phyloP scores from a whole-genome alignment of 192 early-diverging fungal species.

The Entomortierella lignicola region DNA sequence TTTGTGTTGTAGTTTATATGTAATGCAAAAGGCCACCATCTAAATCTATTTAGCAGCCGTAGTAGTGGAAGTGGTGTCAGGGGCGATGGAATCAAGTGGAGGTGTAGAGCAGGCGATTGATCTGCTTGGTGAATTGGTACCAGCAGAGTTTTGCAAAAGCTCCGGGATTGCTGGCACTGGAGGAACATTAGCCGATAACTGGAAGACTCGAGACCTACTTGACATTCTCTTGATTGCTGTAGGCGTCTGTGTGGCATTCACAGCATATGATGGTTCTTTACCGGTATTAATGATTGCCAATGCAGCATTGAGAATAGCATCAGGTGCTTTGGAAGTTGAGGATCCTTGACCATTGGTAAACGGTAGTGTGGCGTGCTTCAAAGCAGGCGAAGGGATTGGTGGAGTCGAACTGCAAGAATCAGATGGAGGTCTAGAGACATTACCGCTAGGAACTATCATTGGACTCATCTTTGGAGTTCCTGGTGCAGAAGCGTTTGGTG shows the following conservation, averaged over 20 bases:
- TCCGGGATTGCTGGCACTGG: slow-evolving; percentile 2
- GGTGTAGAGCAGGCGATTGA: too few species aligned
- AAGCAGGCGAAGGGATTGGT: not conserved
- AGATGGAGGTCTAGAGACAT: not conserved
- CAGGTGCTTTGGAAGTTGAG: not conserved
- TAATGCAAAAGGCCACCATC: too few species aligned
- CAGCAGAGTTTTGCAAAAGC: too few species aligned
- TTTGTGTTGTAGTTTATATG: too few species aligned
- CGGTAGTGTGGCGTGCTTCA: not conserved
- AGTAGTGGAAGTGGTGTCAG: too few species aligned
- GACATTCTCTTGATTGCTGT: not conserved
- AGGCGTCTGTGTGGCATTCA: not conserved
- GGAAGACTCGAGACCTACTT: not conserved
- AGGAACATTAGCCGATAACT: not conserved
- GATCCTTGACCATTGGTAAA: not conserved
- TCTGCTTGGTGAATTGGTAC: too few species aligned
- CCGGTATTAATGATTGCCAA: not conserved
- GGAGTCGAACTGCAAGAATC: not conserved
- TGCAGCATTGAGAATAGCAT: not conserved
- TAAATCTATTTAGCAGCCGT: too few species aligned
- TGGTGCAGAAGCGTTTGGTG: not conserved
- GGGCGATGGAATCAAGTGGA: too few species aligned
- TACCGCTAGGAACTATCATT: not conserved
- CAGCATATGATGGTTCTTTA: not conserved
- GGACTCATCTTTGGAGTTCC: slow-evolving; percentile 14